phyloP scores from a whole-genome alignment of 371 early-diverging fungal species.

The Agmasoma carcini region DNA sequence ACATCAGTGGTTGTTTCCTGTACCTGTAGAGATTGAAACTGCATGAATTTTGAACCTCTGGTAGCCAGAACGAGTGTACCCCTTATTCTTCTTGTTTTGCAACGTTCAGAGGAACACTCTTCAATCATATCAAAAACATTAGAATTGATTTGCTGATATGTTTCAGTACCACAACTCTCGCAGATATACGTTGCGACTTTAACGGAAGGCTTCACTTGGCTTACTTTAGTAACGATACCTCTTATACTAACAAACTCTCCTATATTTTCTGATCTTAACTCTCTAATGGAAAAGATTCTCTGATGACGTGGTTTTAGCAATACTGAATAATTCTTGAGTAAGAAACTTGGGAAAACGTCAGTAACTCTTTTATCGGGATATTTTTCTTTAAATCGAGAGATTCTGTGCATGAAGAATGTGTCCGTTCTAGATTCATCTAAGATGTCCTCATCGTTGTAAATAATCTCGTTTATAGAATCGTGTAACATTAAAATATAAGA shows the following conservation, averaged over 20 bases:
- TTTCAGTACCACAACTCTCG: constrained; percentile 84
- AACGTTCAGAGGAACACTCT: constrained; percentile 71
- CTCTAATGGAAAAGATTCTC: constrained; percentile 57
- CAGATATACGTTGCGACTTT: constrained; percentile 79
- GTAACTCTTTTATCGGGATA: constrained; percentile 41
- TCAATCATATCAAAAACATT: constrained; percentile 62
- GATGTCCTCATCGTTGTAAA: constrained; percentile 40
- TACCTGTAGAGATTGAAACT: constrained; percentile 45
- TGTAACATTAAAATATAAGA: constrained; percentile 49
- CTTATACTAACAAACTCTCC: constrained; percentile 73
- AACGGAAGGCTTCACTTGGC: constrained; percentile 81
- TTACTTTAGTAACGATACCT: constrained; percentile 83
- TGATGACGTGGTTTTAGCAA: constrained; percentile 20
- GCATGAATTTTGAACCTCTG: constrained; percentile 73
- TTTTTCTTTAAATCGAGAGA: constrained; percentile 47
- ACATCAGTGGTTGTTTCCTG: constrained; percentile 69
- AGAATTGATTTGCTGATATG: constrained; percentile 71
- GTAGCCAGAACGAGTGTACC: constrained; percentile 80
- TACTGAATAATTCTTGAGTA: constrained; percentile 48
- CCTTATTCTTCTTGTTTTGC: constrained; percentile 64
- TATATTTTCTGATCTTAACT: constrained; percentile 63
- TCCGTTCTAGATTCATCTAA: constrained; percentile 29
- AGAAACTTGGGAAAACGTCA: constrained; percentile 40
- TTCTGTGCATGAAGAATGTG: constrained; percentile 52
- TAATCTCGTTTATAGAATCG: constrained; percentile 48